phyloP scores from a whole-genome alignment of 768 basidiomycete genomes.

The Hebeloma cylindrosporum region DNA sequence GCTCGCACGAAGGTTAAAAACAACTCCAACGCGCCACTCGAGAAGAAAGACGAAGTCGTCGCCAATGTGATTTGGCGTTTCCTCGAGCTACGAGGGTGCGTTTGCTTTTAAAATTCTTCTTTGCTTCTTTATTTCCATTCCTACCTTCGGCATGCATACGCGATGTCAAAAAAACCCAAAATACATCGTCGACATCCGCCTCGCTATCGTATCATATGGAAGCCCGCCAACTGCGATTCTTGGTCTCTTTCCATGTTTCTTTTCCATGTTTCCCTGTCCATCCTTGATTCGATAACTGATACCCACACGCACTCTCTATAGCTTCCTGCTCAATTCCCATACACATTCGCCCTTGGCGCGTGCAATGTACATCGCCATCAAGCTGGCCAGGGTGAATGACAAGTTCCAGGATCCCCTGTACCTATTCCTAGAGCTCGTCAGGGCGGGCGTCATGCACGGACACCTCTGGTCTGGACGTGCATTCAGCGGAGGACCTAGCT shows the following conservation, averaged over 20 bases:
- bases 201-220: too few relatives aligned
- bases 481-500: slow-evolving; percentile 93
- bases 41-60: slow-evolving; percentile 98
- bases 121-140: not conserved
- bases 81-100: slow-evolving; percentile 92
- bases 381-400: slow-evolving; percentile 83
- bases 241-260: slow-evolving; percentile 2
- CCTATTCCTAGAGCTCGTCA: slow-evolving; percentile 90
- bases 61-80: slow-evolving; percentile 99
- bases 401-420: slow-evolving; percentile 98
- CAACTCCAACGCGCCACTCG: slow-evolving; percentile 54
- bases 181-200: too few relatives aligned
- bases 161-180: too few relatives aligned
- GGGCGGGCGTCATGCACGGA: slow-evolving; percentile 96
- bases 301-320: slow-evolving; percentile 31
- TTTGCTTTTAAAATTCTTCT: slow-evolving; percentile 19
- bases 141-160: not conserved
- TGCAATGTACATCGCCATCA: slow-evolving; percentile 85
- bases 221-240: too few relatives aligned
- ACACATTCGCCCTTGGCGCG: slow-evolving; percentile 87
- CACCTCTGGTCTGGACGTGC: slow-evolving; percentile 85
- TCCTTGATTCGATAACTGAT: slow-evolving; percentile 4
- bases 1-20: slow-evolving; percentile 73
- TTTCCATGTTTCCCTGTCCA: not conserved
- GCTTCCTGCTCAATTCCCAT: slow-evolving; percentile 88